These are phyloP conservation scores for Colletotrichum lindemuthianum DNA, from an alignment of 2,329 filamentous ascomycete species.

Conservation along the genomic window DNA sequence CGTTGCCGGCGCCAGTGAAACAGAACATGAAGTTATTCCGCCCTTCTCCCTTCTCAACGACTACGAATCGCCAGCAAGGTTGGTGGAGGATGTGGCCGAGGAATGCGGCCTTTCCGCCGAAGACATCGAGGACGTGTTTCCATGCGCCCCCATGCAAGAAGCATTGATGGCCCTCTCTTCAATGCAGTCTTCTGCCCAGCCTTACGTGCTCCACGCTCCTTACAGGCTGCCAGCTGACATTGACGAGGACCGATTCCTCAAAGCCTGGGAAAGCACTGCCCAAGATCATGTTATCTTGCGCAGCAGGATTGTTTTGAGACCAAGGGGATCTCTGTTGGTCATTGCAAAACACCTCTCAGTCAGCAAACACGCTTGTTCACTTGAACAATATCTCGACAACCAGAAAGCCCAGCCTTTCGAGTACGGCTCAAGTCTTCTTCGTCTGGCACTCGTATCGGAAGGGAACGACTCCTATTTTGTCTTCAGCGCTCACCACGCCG, in stretches of 20 bases:
- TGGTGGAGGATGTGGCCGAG: not conserved
- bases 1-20: not conserved
- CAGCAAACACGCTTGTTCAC: not conserved
- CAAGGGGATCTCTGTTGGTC: not conserved
- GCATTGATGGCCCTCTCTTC: conserved; percentile 35
- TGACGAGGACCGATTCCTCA: conserved; percentile 31
- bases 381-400: conserved; percentile 2
- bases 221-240: conserved; percentile 19
- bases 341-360: conserved; percentile 8
- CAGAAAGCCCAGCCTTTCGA: not conserved
- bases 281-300: conserved; percentile 34
- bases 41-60: not conserved
- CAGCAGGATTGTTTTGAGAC: conserved; percentile 35
- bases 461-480: conserved; percentile 25
- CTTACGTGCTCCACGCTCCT: conserved; percentile 32
- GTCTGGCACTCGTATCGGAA: conserved; percentile 10
- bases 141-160: conserved; percentile 17
- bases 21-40: not conserved
- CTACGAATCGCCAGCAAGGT: not conserved
- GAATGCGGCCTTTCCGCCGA: not conserved
- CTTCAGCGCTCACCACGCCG: conserved; percentile 37
- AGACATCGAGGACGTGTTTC: conserved; percentile 8
- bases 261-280: conserved; percentile 37
- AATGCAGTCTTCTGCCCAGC: conserved; percentile 31
- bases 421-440: conserved; percentile 17